Base-by-base conservation (phyloP, 768 basidiomycete genomes). In the Boletus rufocinnamomeus region DNA sequence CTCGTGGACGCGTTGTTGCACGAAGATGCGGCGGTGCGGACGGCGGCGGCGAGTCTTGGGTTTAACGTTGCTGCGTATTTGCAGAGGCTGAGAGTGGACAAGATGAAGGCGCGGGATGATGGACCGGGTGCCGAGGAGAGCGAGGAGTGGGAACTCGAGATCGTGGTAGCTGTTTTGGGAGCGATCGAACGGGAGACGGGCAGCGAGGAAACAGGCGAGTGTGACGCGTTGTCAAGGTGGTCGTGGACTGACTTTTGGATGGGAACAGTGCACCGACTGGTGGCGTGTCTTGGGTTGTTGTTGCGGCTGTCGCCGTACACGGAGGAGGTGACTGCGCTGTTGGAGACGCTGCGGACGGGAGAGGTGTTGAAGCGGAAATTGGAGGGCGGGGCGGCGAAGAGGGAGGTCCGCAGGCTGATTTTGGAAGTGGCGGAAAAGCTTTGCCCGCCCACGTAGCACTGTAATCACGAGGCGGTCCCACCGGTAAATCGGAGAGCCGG, bases 131-230 rank as follows among this genome's bases (percentile, higher is more conserved):
- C 74, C 17, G 76, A 75, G 41, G 85, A 83, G 52, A 84, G 85
- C 54, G 91, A 82, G 21, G 94, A 95, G 54, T 95, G 92, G 91
- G 86, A 93, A 66, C 78, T 90, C 0, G 95, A 97, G 76, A 73
- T 96, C 34, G 77, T 87, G 2, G 91, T 88, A 65, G 95, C 91
- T 1, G 67, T 97, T n/a, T 69, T 95, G 0, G 91, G 93, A 70
- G 91, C 89, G 19, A 66, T 96, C 21, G 80, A 79, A 51, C 81
- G 82, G 61, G 93, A 96, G 75, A 81, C 76, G 61, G 74, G 77
- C 54, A 90, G 79, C 62, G 90, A 92, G 70, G 95, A 95, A 68
- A 85, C 92, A 64, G 86, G 93, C 90, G 56, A 74, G 91, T 71
- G 27, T 6, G 35, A 11, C 25, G 34, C 34, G 13, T 35, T 35